A percentile compares a stretch with the other conserved stretches of the same genome.
Evolutionary conservation across 129 eudicot genomes (phyloP).

Genomic region (Glebionis coronaria): DNA sequence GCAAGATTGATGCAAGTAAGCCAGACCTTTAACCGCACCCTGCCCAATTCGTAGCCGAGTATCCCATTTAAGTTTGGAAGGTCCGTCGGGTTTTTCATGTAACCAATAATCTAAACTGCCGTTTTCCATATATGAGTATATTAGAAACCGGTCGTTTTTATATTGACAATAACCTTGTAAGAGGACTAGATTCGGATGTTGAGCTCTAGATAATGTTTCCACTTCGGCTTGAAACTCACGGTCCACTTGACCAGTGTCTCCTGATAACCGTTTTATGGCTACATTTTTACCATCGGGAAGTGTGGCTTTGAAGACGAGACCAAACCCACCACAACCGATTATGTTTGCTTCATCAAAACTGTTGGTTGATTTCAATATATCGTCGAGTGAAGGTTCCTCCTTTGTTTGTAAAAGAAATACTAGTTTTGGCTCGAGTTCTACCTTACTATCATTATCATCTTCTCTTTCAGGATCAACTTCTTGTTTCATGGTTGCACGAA

Average conservation of each 20-base stretch:
- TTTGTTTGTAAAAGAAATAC: constrained; percentile 8
- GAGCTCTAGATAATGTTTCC: constrained; percentile 12
- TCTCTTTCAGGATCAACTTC: constrained; percentile 10
- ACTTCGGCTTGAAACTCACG: constrained; percentile 20
- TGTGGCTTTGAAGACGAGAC: constrained; percentile 18
- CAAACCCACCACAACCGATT: constrained; percentile 14
- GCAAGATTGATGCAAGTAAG: constrained; percentile 17
- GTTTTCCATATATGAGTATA: constrained; percentile 15
- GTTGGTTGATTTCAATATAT: constrained; percentile 13
- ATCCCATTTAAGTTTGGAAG: constrained; percentile 5
- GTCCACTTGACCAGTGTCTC: constrained; percentile 14
- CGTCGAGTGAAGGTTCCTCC: constrained; percentile 8
- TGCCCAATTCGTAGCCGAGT: constrained; percentile 1
- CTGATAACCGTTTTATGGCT: constrained; percentile 14
- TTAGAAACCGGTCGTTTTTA: constrained; percentile 5
- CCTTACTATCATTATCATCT: not conserved
- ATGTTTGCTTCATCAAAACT: constrained; percentile 20
- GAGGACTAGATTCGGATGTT: constrained; percentile 14
- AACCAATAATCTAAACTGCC: constrained; percentile 15
- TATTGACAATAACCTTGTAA: constrained; percentile 17
- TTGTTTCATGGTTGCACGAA: constrained; percentile 12
- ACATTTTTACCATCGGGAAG: constrained; percentile 11
- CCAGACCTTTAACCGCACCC: constrained; percentile 15
- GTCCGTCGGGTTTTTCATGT: constrained; percentile 11
- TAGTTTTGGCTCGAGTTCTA: not conserved